A percentile compares a stretch with the other conserved stretches of the same genome.
phyloP scores from a whole-genome alignment of 768 basidiomycete species.

The Macrolepiota albuminosa region DNA sequence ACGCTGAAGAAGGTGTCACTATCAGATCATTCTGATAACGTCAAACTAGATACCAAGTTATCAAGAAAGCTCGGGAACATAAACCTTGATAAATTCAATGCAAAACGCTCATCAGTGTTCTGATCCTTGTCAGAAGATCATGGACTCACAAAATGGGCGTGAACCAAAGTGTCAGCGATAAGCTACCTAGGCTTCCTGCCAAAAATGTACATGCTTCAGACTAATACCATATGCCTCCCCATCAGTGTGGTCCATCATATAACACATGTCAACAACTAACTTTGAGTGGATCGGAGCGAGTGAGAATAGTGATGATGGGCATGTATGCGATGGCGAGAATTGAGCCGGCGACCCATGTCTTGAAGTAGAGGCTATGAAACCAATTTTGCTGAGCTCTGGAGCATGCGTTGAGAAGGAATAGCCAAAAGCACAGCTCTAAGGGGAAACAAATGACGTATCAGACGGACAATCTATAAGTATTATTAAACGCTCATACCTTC shows the following conservation, averaged over 20 bases:
- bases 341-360: conserved; percentile 67
- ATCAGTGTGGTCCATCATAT: not conserved
- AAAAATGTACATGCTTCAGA: conserved; percentile 68
- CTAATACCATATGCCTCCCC: conserved; percentile 29
- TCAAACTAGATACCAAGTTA: conserved; percentile 43
- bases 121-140: conserved; percentile 2
- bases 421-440: conserved; percentile 82
- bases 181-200: conserved; percentile 62
- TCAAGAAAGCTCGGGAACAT: conserved; percentile 64
- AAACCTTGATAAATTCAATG: conserved; percentile 53
- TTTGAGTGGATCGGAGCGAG: conserved; percentile 53
- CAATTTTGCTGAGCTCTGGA: conserved; percentile 60
- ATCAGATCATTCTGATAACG: not conserved
- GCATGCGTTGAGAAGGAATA: conserved; percentile 70
- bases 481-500: conserved; percentile 49
- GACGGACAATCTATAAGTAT: not conserved
- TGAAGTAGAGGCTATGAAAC: conserved; percentile 76
- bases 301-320: conserved; percentile 65
- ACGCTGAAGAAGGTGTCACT: conserved; percentile 33
- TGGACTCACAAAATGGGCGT: conserved; percentile 55
- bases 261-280: conserved; percentile 28
- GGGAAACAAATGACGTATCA: not conserved
- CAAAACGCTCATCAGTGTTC: conserved; percentile 8
- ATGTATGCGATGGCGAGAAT: conserved; percentile 54
- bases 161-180: conserved; percentile 72